phyloP scores from a whole-genome alignment of 1,284 basidiomycete genomes.

The Trametes hirsuta region DNA sequence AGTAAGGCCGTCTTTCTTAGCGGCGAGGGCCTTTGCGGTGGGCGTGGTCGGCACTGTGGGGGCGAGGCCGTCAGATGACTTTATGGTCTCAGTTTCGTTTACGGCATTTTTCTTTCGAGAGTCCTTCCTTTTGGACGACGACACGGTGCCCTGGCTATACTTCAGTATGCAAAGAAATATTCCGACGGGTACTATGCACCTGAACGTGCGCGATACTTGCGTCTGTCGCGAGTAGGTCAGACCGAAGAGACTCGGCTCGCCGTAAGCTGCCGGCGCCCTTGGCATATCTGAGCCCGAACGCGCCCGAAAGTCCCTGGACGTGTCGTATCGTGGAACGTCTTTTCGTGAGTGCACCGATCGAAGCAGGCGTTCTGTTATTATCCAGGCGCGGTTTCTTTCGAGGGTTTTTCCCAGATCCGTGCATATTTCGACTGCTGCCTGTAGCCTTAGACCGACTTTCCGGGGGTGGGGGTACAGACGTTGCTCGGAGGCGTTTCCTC shows the following conservation, averaged over 20 bases:
- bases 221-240: slow-evolving; percentile 2
- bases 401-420: background rate
- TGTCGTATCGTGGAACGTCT: background rate
- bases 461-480: too few relatives aligned
- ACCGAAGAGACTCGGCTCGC: slow-evolving; percentile 26
- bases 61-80: slow-evolving; percentile 1
- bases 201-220: background rate
- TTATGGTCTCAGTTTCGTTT: background rate
- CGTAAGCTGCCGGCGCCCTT: slow-evolving; percentile 24
- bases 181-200: background rate
- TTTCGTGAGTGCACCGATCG: too few relatives aligned
- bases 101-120: background rate
- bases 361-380: too few relatives aligned
- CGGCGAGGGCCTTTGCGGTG: background rate
- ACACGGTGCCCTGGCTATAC: too few relatives aligned
- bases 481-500: too few relatives aligned
- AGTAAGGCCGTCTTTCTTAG: background rate
- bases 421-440: background rate
- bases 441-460: background rate
- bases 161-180: too few relatives aligned
- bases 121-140: too few relatives aligned
- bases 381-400: background rate
- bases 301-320: slow-evolving; percentile 10
- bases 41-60: slow-evolving; percentile 30
- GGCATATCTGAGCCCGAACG: slow-evolving; percentile 21